These are phyloP conservation scores for Bruguiera gymnorhiza DNA, from an alignment of 345 rosid genomes.

Conservation along the genomic window DNA sequence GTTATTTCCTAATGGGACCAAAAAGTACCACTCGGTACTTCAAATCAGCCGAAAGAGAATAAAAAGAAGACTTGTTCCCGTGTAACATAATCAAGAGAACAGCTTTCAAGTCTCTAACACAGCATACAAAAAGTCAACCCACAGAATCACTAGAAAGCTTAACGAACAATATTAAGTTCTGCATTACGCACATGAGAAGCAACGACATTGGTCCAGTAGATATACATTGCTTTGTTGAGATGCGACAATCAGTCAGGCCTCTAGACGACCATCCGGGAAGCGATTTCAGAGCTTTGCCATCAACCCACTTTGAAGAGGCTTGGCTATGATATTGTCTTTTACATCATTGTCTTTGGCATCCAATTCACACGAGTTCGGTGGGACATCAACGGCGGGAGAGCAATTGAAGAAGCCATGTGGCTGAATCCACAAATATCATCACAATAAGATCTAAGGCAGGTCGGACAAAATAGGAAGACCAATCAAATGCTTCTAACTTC, in stretches of 20 bases:
- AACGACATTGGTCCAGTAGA: neutral
- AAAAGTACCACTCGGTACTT: too few relatives aligned
- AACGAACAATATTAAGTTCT: neutral
- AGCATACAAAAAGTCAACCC: neutral
- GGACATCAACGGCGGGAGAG: slow-evolving; percentile 93
- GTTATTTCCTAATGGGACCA: too few relatives aligned
- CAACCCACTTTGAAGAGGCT: slow-evolving; percentile 46
- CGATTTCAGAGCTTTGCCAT: slow-evolving; percentile 66
- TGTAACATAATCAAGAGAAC: neutral
- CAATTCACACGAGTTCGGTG: slow-evolving; percentile 70
- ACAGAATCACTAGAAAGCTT: neutral
- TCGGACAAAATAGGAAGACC: too few relatives aligned
- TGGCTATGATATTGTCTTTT: slow-evolving; percentile 46
- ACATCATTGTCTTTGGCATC: slow-evolving; percentile 59
- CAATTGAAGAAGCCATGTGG: slow-evolving; percentile 97
- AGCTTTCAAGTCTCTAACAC: slow-evolving; percentile 1
- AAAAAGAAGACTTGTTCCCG: too few relatives aligned
- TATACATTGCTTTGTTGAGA: neutral
- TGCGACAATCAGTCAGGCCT: neutral
- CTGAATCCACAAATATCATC: slow-evolving; percentile 36
- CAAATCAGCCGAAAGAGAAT: too few relatives aligned
- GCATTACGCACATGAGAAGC: neutral
- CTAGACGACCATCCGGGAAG: neutral
- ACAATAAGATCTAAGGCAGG: neutral
- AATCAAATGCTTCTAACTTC: neutral